Evolutionary conservation across 805 yeast genomes (phyloP), one percentile per base, ranked within the genome.

Genomic region (Cyberlindnera xishuangbannaensis): DNA sequence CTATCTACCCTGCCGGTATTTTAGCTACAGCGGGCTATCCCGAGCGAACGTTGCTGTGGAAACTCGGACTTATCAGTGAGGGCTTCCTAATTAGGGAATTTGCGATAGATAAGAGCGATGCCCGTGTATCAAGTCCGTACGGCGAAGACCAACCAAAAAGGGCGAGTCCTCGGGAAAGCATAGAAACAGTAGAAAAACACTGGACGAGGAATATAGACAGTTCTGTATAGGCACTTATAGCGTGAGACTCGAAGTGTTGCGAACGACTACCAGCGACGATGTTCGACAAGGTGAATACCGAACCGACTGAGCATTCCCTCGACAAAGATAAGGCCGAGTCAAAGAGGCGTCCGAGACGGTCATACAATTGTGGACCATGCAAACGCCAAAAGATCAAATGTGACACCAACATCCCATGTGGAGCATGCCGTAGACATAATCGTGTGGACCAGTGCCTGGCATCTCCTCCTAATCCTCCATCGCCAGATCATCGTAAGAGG

Each of bases 281-380:
- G n/a, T n/a, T n/a, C n/a, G n/a, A n/a, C n/a, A n/a, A n/a, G n/a
- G n/a, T n/a, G n/a, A n/a, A n/a, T n/a, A n/a, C n/a, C n/a, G n/a
- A n/a, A n/a, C n/a, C n/a, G 22, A 19, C 10, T 19, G 21, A 28
- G 12, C 13, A 18, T n/a, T n/a, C n/a, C n/a, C n/a, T n/a, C 12
- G 15, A 12, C 8, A 15, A 25, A 28, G 33, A 34, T 29, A 19
- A 13, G 28, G 25, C 9, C 26, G 26, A 31, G 28, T n/a, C 15
- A 27, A 37, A 38, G 36, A 47, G 70, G 36, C 28, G 43, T 10
- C 64, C 62, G 31, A 52, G 78, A 39, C 55, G 77, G 27, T 65
- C 73, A n/a, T 72, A 72, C 45, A 66, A 67, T 34, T 73, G 78
- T 48, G 78, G 76, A 1, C 76, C 74, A 3, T 73, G 78, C 43